A percentile compares a stretch with the other conserved stretches of the same genome.
Conservation (phyloP, 495 filamentous ascomycete genomes). For the Talaromyces wortmannii region DNA sequence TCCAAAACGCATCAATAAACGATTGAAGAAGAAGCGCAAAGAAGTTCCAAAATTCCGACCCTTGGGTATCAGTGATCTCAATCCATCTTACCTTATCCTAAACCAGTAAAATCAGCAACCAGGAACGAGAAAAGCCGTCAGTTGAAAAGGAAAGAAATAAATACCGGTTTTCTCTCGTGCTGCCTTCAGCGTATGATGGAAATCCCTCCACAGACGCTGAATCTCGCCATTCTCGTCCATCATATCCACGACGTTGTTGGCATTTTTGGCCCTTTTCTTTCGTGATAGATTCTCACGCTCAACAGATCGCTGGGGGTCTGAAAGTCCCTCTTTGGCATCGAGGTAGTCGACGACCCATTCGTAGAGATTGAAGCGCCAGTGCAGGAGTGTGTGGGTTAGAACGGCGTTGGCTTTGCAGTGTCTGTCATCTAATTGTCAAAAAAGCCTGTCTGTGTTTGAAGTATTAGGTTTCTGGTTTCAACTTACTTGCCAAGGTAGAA, state of each 20-base stretch:
- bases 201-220: conserved; percentile 50
- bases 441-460: background rate
- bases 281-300: conserved; percentile 6
- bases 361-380: conserved; percentile 72
- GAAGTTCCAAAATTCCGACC: too few relatives aligned
- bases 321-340: conserved; percentile 33
- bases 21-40: too few relatives aligned
- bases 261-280: conserved; percentile 45
- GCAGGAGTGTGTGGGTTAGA: conserved; percentile 61
- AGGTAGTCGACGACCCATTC: conserved; percentile 62
- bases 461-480: background rate
- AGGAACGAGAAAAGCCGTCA: too few relatives aligned
- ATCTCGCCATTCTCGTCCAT: conserved; percentile 53
- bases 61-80: too few relatives aligned
- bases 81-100: too few relatives aligned
- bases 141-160: too few relatives aligned
- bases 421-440: conserved; percentile 12
- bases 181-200: conserved; percentile 48
- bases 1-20: too few relatives aligned
- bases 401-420: conserved; percentile 62
- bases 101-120: too few relatives aligned
- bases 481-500: conserved; percentile 41
- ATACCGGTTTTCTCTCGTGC: conserved; percentile 39
- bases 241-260: conserved; percentile 47
- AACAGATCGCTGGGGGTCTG: background rate